Evolutionary conservation across 1,139 yeast genomes (phyloP).

Genomic region (Candida glucosophila): DNA sequence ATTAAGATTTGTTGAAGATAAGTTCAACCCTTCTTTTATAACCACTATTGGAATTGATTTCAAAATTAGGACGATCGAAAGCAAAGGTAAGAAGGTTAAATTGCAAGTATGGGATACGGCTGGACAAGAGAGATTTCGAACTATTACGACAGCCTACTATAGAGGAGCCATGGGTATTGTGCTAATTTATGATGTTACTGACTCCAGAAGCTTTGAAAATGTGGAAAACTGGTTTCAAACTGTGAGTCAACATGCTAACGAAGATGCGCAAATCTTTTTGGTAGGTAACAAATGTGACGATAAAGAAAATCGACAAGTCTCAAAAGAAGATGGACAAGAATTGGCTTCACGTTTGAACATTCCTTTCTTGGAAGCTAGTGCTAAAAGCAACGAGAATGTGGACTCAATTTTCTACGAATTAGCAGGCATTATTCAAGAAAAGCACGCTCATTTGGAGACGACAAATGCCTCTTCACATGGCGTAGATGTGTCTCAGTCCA

Average conservation of each 20-base stretch:
- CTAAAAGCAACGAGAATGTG: constrained; percentile 87
- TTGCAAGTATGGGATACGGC: constrained; percentile 99
- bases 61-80: constrained; percentile 92
- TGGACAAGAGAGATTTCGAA: constrained; percentile 96
- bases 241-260: constrained; percentile 93
- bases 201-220: constrained; percentile 83
- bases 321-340: constrained; percentile 82
- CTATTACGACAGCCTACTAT: constrained; percentile 96
- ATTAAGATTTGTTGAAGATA: constrained; percentile 92
- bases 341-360: constrained; percentile 83
- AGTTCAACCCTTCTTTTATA: constrained; percentile 91
- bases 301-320: constrained; percentile 65
- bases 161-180: constrained; percentile 99
- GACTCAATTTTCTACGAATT: constrained; percentile 85
- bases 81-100: constrained; percentile 87
- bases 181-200: constrained; percentile 92
- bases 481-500: constrained; percentile 36
- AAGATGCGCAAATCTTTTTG: constrained; percentile 85
- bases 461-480: constrained; percentile 24
- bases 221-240: constrained; percentile 89
- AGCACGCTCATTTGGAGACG: constrained; percentile 40
- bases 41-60: constrained; percentile 98
- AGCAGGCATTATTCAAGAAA: constrained; percentile 82
- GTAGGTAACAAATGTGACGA: constrained; percentile 96
- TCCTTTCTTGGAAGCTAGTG: constrained; percentile 92